Evolutionary conservation across 345 rosid species (phyloP).

Genomic region (Aquilaria sinensis): DNA sequence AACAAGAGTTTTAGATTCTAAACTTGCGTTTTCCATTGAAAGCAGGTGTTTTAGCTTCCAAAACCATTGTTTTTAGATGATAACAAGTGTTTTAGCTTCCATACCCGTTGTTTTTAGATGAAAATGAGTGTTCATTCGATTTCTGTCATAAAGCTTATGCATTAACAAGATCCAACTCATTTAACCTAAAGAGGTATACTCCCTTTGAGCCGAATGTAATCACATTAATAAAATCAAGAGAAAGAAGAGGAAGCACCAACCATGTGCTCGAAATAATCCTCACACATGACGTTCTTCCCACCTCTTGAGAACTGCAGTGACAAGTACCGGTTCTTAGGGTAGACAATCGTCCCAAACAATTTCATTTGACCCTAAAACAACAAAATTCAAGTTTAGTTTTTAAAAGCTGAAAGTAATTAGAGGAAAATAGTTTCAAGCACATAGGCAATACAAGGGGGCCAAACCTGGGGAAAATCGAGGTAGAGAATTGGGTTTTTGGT

Average conservation of each 20-base stretch:
- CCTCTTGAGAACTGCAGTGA: conserved; percentile 71
- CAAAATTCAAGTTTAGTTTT: not conserved
- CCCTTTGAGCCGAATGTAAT: not conserved
- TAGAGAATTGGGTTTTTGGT: conserved; percentile 84
- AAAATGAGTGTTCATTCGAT: too few species aligned
- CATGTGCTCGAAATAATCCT: conserved; percentile 62
- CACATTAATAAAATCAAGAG: not conserved
- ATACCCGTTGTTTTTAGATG: too few species aligned
- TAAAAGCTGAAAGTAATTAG: not conserved
- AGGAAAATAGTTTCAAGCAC: not conserved
- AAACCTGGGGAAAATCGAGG: conserved; percentile 70
- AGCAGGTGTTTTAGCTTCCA: too few species aligned
- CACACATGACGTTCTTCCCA: conserved; percentile 75
- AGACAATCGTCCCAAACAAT: conserved; percentile 71
- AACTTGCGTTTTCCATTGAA: too few species aligned
- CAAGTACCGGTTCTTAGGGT: conserved; percentile 54
- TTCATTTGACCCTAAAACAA: conserved; percentile 77
- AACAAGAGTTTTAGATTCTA: too few species aligned
- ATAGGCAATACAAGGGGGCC: too few species aligned
- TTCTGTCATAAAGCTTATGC: not conserved
- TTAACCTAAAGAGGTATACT: not conserved
- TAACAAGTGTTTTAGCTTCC: too few species aligned
- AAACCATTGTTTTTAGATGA: too few species aligned
- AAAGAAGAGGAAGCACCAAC: conserved; percentile 24
- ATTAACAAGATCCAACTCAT: not conserved